A percentile compares a stretch with the other conserved stretches of the same genome.
Conservation (phyloP, 805 yeast species). For the Spathaspora gorwiae region DNA sequence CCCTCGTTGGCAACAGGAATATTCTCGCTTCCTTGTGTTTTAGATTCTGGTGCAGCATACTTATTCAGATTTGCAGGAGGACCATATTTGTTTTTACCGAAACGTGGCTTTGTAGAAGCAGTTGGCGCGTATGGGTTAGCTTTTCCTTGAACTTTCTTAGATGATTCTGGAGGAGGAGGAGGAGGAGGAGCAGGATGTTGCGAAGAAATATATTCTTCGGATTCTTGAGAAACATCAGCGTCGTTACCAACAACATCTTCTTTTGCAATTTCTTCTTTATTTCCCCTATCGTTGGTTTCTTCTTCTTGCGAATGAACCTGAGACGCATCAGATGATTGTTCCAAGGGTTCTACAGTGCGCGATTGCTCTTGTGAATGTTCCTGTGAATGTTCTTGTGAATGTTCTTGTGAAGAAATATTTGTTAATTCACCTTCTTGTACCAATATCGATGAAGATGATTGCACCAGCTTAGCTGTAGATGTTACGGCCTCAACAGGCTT, state of each 20-base stretch:
- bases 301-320: too few species aligned
- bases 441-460: too few species aligned
- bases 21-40: background rate
- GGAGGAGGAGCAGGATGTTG: conserved; percentile 7
- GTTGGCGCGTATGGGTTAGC: conserved; percentile 38
- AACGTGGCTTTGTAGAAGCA: conserved; percentile 9
- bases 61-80: conserved; percentile 15
- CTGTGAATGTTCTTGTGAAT: too few species aligned
- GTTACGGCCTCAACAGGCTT: too few species aligned
- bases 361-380: too few species aligned
- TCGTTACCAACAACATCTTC: background rate
- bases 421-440: too few species aligned
- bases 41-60: conserved; percentile 6
- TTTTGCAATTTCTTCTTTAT: background rate
- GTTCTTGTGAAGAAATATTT: too few species aligned
- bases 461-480: too few species aligned
- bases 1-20: background rate
- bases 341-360: too few species aligned
- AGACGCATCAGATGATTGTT: too few species aligned
- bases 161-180: conserved; percentile 10
- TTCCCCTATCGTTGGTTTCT: background rate
- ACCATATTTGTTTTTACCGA: conserved; percentile 22
- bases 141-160: conserved; percentile 5
- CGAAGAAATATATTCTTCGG: background rate
- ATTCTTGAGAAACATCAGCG: too few species aligned